Evolutionary conservation across 306 rosid genomes (phyloP), one percentile per base, ranked within the genome.

Genomic region (Echinosophora koreensis): DNA sequence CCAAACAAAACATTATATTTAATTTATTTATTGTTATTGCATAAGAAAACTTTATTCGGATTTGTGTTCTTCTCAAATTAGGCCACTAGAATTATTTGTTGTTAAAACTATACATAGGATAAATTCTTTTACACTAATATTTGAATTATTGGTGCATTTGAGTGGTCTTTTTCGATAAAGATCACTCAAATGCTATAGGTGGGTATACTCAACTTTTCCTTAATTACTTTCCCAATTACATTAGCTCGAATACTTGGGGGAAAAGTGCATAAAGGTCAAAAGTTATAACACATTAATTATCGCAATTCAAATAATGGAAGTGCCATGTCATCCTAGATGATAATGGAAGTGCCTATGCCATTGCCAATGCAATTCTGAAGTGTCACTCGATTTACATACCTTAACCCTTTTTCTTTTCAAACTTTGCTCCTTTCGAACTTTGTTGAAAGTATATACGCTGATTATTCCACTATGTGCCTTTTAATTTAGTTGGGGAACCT

Each of bases 401-500:
- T 22, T 42, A 15, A 44, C n/a, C 65, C 39, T 54, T 47, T 57
- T 69, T 34, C 55, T 47, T 58, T 60, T 14, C 56, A 34, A 55
- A 81, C 49, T 66, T 58, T 58, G 3, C 18, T 38, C 14, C 71
- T 47, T 80, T 58, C 0, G 6, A 42, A 12, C 59, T 55, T 72
- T 42, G 62, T 64, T 44, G 14, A 64, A 80, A 54, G 42, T 17
- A 72, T 14, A 60, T 2, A 17, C 5, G 5, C 51, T 49, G 62
- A 74, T 50, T 74, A 42, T 73, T 73, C 57, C 68, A 72, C 41
- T 51, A 42, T 55, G 4, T 4, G 18, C 42, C 34, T 61, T 69
- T 61, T 35, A 5, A 22, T 14, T 60, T 30, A 6, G 34, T 10
- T 3, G 46, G 18, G 35, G 6, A 35, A 30, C 13, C 32, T 15